Base-by-base conservation (phyloP, 2,329 filamentous ascomycete genomes). In the Phaeosphaeria sp. region DNA sequence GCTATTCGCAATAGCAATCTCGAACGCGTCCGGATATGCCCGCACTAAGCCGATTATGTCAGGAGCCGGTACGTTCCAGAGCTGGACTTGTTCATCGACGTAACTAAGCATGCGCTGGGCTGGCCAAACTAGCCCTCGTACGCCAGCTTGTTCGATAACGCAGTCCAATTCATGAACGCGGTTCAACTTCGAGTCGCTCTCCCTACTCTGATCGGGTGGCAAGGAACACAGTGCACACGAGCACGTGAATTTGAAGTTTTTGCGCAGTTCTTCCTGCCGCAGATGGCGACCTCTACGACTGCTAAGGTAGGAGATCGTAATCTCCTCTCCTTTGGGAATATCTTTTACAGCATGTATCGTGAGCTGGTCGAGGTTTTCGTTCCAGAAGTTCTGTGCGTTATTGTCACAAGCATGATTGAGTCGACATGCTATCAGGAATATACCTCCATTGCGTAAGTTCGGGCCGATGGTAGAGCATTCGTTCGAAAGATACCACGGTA, bases 391-490 rank as follows among this genome's bases (percentile, higher is more conserved):
- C 52, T 73, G 65, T 11, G 73, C 72, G 43, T 79, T 80, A 36
- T 72, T 67, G 39, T 71, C 63, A 52, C 77, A 80, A 25, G 74
- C 66, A 52, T 79, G 77, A 33, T 80, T 80, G 59, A 79, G 71
- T 25, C 73, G 68, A 30, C 65, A 73, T 50, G 74, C 74, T 30
- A 72, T 42, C 1, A 74, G 60, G 56, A 79, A 79, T 25, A 79
- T 64, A 1, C 65, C 77, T 2, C 64, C 71, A 50, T 68, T 58
- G 4, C 55, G 55, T 46, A 56, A 54, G 52, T 64, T 58, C 6
- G 67, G 50, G 1, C 68, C 74, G 4, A 73, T 60, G n/a, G 74
- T 22, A 75, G 68, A 39, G 60, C 67, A 39, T 77, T 77, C 22
- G 70, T 75, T 52, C 68, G 64, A 17, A 73, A 43, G 56, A 75